Evolutionary conservation across 2,329 filamentous ascomycete genomes (phyloP).

Genomic region (Xylariaceae sp.): DNA sequence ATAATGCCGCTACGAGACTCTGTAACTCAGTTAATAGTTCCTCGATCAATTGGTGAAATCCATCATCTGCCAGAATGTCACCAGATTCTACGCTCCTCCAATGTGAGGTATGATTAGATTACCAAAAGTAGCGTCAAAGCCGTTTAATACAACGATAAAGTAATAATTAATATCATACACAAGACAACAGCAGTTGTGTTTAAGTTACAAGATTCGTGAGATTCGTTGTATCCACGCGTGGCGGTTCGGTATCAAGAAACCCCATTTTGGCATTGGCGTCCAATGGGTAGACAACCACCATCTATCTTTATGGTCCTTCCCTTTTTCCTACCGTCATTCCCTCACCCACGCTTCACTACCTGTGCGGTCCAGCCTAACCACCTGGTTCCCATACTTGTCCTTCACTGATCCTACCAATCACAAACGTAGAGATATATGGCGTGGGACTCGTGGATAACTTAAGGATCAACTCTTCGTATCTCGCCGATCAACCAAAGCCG

Average conservation of each 20-base stretch:
- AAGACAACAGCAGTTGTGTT: neutral
- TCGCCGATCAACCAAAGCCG: conserved; percentile 16
- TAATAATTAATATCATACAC: neutral
- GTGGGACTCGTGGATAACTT: conserved; percentile 18
- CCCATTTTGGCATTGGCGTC: neutral
- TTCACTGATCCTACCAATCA: neutral
- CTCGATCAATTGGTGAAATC: too few species aligned
- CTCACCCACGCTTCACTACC: conserved; percentile 5
- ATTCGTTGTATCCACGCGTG: neutral
- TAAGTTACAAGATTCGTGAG: neutral
- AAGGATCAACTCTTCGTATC: conserved; percentile 12
- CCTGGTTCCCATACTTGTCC: neutral
- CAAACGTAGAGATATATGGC: conserved; percentile 17
- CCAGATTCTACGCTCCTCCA: too few species aligned
- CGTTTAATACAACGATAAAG: too few species aligned
- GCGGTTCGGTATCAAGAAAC: neutral
- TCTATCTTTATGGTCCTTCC: neutral
- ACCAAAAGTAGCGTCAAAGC: too few species aligned
- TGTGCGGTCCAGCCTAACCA: neutral
- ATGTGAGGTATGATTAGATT: too few species aligned
- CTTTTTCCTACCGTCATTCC: conserved; percentile 11
- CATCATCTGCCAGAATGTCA: too few species aligned
- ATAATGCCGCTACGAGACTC: too few species aligned
- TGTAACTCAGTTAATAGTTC: too few species aligned
- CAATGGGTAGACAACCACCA: neutral